Base-by-base conservation (phyloP, 192 early-diverging fungal species). In the Podila epigama region DNA sequence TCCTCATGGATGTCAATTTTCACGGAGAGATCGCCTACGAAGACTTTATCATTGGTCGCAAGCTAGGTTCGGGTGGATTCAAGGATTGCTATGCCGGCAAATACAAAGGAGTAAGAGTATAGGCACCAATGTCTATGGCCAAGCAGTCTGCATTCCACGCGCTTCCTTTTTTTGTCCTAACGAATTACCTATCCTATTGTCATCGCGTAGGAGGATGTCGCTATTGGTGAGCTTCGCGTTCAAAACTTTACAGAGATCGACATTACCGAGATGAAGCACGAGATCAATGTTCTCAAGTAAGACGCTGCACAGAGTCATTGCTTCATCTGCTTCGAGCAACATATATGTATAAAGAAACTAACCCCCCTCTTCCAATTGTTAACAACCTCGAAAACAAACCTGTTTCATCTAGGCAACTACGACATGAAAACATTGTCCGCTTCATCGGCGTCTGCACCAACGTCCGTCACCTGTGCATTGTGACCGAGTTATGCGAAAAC, bases 371-470 rank as follows among this genome's bases (percentile, higher is more conserved):
- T 22, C n/a, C n/a, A n/a, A n/a, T n/a, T n/a, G n/a, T n/a, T n/a
- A 22, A 39, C 42, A 20, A 13, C 12, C 41, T 42, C 41, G 7
- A 20, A 22, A 4, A 2, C 44, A 48, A 18, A n/a, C n/a, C 11
- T 37, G 22, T 52, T 37, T 56, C 29, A n/a, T 44, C 27, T 58
- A 88, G 87, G 71, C 91, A 93, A 79, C 67, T 93, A 51, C 86
- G 90, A 48, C 91, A 93, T 66, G 91, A 93, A 62, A 93, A 93
- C 70, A 88, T 93, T 60, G 88, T 90, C 20, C 79, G 84, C 37
- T 93, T 93, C 63, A 90, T 93, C 69, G 91, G 91, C 36, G 90
- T 93, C 7, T 89, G 88, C 79, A 89, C 90, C 37, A 84, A 90
- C 71, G 75, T 85, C 62, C 82, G 84, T 52, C 86, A 89, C 51